A percentile compares a stretch with the other conserved stretches of the same genome.
Conservation (phyloP, 768 basidiomycete genomes). For the Trametes cubensis region DNA sequence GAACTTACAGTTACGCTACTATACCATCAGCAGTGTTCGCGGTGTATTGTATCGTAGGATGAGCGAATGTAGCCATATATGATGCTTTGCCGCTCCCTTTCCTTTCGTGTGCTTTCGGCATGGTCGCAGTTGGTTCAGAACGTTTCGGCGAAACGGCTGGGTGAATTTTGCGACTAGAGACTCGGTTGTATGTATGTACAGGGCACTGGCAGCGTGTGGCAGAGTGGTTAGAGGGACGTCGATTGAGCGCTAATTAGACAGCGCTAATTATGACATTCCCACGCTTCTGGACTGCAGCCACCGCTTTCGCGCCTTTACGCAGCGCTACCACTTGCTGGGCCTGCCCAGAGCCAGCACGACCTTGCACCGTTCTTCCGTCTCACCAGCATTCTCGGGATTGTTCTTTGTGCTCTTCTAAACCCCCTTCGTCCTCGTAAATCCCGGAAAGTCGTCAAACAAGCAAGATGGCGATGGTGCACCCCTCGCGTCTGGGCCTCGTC, state of each 20-base stretch:
- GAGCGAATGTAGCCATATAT: background rate
- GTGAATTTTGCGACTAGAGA: too few species aligned
- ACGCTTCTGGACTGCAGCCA: conserved; percentile 9
- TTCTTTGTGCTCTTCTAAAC: background rate
- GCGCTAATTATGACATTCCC: conserved; percentile 2
- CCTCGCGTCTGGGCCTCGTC: conserved; percentile 69
- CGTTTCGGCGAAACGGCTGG: too few species aligned
- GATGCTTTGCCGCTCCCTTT: background rate
- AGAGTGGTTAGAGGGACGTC: too few species aligned
- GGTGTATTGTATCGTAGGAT: conserved; percentile 2
- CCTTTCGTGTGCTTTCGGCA: too few species aligned
- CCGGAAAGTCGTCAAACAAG: background rate
- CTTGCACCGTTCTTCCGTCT: background rate
- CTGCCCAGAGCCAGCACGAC: background rate
- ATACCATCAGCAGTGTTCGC: background rate
- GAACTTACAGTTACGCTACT: background rate
- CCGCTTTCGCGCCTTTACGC: background rate
- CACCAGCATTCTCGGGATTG: background rate
- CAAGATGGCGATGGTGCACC: conserved; percentile 72
- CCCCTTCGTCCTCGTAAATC: too few species aligned
- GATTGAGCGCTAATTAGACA: background rate
- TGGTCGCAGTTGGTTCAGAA: too few species aligned
- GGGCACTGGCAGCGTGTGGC: too few species aligned
- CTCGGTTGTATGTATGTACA: too few species aligned
- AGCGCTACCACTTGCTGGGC: background rate